Conservation (phyloP, 2,329 filamentous ascomycete species). For the Aspergillus fischeri region DNA sequence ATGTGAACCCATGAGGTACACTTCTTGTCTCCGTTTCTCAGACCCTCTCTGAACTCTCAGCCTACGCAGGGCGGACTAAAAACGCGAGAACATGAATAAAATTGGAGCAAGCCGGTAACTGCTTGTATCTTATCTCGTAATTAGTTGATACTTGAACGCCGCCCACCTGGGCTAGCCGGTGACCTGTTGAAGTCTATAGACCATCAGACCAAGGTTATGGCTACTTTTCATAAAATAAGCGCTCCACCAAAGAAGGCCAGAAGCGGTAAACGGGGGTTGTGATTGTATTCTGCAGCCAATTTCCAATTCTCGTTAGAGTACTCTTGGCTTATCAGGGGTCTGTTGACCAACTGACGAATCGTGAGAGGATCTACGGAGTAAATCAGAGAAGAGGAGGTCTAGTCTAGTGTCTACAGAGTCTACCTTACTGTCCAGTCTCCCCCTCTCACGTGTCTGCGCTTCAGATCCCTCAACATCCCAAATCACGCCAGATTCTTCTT, state of each 20-base stretch:
- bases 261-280: neutral
- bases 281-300: neutral
- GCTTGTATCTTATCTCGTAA: neutral
- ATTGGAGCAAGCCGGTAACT: neutral
- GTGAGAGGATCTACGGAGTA: neutral
- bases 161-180: neutral
- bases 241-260: neutral
- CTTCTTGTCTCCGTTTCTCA: conserved; percentile 48
- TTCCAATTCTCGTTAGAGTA: neutral
- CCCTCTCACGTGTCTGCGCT: conserved; percentile 12
- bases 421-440: neutral
- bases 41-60: conserved; percentile 49
- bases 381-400: neutral
- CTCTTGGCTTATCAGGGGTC: neutral
- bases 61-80: conserved; percentile 54
- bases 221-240: too few relatives aligned
- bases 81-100: conserved; percentile 48
- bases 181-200: neutral
- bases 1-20: conserved; percentile 30
- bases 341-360: neutral
- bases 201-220: neutral
- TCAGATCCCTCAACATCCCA: neutral
- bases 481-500: neutral
- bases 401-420: neutral
- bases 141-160: neutral